Percentiles rank a stretch among this genome's conserved stretches.
phyloP scores from a whole-genome alignment of 2,329 filamentous ascomycete genomes.

The Alternaria postmessia region DNA sequence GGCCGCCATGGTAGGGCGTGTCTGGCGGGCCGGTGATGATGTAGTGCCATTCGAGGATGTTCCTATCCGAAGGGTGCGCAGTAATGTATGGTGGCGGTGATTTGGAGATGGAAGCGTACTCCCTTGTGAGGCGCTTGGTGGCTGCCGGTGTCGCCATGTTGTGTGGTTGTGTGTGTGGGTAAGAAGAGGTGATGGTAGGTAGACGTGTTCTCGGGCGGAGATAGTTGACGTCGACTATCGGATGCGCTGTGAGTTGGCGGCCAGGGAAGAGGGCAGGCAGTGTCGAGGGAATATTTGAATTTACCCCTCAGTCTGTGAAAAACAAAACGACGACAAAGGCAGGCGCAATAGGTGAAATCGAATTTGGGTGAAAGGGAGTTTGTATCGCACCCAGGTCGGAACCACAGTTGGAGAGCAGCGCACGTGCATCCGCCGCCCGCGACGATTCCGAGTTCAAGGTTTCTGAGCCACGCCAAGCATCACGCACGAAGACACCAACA shows the following conservation, averaged over 20 bases:
- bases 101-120: slow-evolving; percentile 70
- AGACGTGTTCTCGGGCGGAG: slow-evolving; percentile 8
- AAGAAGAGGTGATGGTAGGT: slow-evolving; percentile 1
- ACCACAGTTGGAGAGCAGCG: slow-evolving; percentile 9
- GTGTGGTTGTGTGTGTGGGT: slow-evolving; percentile 5
- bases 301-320: background rate
- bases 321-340: background rate
- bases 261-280: slow-evolving; percentile 7
- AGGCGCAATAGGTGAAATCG: background rate
- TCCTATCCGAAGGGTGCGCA: slow-evolving; percentile 87
- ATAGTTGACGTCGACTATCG: slow-evolving; percentile 3
- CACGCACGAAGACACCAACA: slow-evolving; percentile 37
- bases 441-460: slow-evolving; percentile 22
- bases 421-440: slow-evolving; percentile 26
- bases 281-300: background rate
- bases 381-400: background rate
- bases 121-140: slow-evolving; percentile 63
- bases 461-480: slow-evolving; percentile 37
- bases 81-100: slow-evolving; percentile 89
- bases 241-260: slow-evolving; percentile 9
- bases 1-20: slow-evolving; percentile 91
- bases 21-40: slow-evolving; percentile 93
- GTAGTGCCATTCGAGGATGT: slow-evolving; percentile 96
- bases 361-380: background rate
- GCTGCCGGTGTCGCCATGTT: slow-evolving; percentile 52